These are phyloP conservation scores for Podila epigama DNA, from an alignment of 192 early-diverging fungal genomes.

Conservation along the genomic window DNA sequence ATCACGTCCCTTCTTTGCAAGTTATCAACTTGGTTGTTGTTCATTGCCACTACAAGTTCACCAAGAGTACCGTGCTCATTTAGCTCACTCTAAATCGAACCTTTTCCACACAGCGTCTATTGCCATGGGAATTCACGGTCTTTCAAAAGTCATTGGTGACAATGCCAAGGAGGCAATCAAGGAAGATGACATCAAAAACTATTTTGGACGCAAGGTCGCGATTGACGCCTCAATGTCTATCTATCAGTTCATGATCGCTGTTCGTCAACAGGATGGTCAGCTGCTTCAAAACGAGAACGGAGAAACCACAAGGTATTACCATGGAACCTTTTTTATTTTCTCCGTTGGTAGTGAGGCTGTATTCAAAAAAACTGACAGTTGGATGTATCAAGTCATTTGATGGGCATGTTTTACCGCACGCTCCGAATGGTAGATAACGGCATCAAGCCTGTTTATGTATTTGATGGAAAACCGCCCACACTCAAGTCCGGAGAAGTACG, in stretches of 20 bases:
- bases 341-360: neutral
- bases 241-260: slow-evolving; percentile 99
- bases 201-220: slow-evolving; percentile 94
- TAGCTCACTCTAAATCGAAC: neutral
- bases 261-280: slow-evolving; percentile 87
- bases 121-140: slow-evolving; percentile 83
- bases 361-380: neutral
- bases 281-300: slow-evolving; percentile 89
- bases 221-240: slow-evolving; percentile 98
- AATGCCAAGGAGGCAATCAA: slow-evolving; percentile 86
- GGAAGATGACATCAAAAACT: slow-evolving; percentile 84
- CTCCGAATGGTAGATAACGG: slow-evolving; percentile 97
- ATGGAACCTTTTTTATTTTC: neutral
- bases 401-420: slow-evolving; percentile 97
- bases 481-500: slow-evolving; percentile 90
- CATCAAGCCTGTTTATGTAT: slow-evolving; percentile 96
- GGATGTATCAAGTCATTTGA: slow-evolving; percentile 75
- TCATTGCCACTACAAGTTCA: too few relatives aligned
- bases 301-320: slow-evolving; percentile 84
- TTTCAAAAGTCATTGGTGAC: slow-evolving; percentile 93
- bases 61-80: neutral
- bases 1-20: too few relatives aligned
- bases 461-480: slow-evolving; percentile 96
- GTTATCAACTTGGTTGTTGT: too few relatives aligned
- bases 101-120: slow-evolving; percentile 26